Base-by-base conservation (phyloP, 768 basidiomycete species). In the Sporobolomyces roseus region DNA sequence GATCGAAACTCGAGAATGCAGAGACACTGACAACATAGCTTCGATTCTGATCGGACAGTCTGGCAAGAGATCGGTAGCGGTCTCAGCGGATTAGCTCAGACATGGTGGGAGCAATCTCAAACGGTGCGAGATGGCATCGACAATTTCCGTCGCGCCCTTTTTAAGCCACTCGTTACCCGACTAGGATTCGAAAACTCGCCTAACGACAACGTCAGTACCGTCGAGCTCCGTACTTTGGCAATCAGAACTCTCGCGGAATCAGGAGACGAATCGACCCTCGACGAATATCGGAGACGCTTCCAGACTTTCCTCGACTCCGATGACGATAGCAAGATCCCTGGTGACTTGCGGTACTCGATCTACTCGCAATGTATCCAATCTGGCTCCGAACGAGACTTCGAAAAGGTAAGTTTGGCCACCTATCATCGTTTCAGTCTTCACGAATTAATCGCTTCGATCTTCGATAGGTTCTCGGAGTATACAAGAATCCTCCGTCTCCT, bases 51-150 rank as follows among this genome's bases (percentile, higher is more conserved):
- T 2, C 43, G 51, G 13, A 29, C 45, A 50, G 90, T 94, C 21
- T 93, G 89, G 91, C 81, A 84, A 55, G 85, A 85, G 63, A 85
- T 93, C 53, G 79, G 83, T 5, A 80, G 81, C 16, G 85, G 83
- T 58, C 78, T 97, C 56, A 73, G 75, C 32, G 78, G 80, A 41
- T 78, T 96, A 35, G 77, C 81, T 14, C 83, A 82, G 10, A 84
- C 85, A 3, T 96, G 91, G 89, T 96, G 90, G 88, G 92, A 94
- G 78, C 80, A 91, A 73, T 75, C 80, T 79, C 38, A 82, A 80
- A 33, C 80, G 82, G 72, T 81, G 80, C 41, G 82, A 54, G 81
- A 88, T 66, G 82, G 79, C 14, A 52, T 75, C 70, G 73, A 76
- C 64, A 70, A 75, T 61, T 70, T 79, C 68, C 78, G 79, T 23